Conservation (phyloP, 2,329 filamentous ascomycete species). For the Nakataea oryzae region DNA sequence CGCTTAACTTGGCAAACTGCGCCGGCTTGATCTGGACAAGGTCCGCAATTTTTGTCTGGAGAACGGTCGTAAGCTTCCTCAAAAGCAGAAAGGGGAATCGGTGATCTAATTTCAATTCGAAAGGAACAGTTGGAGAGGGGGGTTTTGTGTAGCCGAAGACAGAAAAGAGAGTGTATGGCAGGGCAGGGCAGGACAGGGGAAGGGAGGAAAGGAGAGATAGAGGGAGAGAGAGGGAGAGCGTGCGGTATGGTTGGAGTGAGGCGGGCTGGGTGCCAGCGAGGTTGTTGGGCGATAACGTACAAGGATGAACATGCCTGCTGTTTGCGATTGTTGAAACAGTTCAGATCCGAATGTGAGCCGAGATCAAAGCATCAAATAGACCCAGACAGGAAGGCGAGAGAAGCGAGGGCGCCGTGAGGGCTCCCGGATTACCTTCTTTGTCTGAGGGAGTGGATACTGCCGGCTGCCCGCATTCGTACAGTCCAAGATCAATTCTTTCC, state of each 20-base stretch:
- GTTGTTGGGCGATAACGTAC: constrained; percentile 19
- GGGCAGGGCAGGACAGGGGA: no score
- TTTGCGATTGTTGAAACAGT: not conserved
- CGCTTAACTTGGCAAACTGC: constrained; percentile 76
- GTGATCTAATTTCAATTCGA: no score
- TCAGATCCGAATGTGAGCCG: not conserved
- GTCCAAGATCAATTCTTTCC: not conserved
- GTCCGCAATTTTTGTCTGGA: constrained; percentile 83
- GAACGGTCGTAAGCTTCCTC: not conserved
- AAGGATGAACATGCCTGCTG: constrained; percentile 37
- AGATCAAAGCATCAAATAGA: no score
- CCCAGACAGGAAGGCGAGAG: not conserved
- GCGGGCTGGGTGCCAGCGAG: not conserved
- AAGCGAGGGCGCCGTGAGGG: not conserved
- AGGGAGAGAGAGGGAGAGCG: not conserved
- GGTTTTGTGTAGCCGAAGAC: no score
- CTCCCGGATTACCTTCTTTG: not conserved
- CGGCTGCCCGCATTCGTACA: not conserved
- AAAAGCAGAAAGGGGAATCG: not conserved
- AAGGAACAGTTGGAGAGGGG: no score
- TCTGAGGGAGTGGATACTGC: not conserved
- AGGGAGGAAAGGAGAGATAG: no score
- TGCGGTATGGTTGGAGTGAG: not conserved
- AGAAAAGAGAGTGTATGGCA: no score
- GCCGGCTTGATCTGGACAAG: constrained; percentile 85